Conservation (phyloP, 495 filamentous ascomycete genomes). For the Massariosphaeria phaeospora region DNA sequence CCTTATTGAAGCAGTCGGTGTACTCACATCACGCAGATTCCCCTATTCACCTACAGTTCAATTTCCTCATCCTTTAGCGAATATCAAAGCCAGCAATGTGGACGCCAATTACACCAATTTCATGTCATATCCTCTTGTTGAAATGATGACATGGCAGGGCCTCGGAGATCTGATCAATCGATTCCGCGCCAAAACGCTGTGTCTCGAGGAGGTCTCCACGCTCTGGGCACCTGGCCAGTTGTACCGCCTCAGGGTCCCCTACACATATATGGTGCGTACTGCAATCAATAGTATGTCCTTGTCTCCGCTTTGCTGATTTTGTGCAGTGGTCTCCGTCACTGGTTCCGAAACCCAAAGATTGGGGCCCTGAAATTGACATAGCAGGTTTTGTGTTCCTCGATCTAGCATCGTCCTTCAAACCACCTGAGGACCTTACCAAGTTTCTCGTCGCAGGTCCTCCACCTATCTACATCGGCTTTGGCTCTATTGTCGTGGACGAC, state of each 20-base stretch:
- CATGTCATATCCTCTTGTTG: slow-evolving; percentile 62
- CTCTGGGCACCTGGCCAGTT: slow-evolving; percentile 42
- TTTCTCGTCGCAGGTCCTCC: slow-evolving; percentile 39
- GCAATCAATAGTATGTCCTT: not conserved
- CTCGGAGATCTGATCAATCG: slow-evolving; percentile 40
- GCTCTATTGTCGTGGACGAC: slow-evolving; percentile 42
- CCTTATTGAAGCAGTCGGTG: not conserved
- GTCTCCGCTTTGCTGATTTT: not conserved
- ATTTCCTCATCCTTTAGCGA: slow-evolving; percentile 44
- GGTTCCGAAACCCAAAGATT: slow-evolving; percentile 41
- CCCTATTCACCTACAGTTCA: slow-evolving; percentile 39
- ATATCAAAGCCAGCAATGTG: slow-evolving; percentile 42
- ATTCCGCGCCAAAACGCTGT: slow-evolving; percentile 37
- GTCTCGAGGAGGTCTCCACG: slow-evolving; percentile 35
- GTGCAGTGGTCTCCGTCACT: slow-evolving; percentile 38
- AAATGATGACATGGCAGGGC: slow-evolving; percentile 46
- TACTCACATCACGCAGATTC: slow-evolving; percentile 28
- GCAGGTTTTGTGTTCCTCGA: slow-evolving; percentile 42
- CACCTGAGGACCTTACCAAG: slow-evolving; percentile 34
- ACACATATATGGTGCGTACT: slow-evolving; percentile 36
- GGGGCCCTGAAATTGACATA: slow-evolving; percentile 42
- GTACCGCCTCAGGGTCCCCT: slow-evolving; percentile 40
- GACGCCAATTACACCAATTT: slow-evolving; percentile 60
- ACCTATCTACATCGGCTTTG: slow-evolving; percentile 43
- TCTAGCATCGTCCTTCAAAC: slow-evolving; percentile 38